Evolutionary conservation across 139 green algal species (phyloP).

Genomic region (Spirogloea muscicola): DNA sequence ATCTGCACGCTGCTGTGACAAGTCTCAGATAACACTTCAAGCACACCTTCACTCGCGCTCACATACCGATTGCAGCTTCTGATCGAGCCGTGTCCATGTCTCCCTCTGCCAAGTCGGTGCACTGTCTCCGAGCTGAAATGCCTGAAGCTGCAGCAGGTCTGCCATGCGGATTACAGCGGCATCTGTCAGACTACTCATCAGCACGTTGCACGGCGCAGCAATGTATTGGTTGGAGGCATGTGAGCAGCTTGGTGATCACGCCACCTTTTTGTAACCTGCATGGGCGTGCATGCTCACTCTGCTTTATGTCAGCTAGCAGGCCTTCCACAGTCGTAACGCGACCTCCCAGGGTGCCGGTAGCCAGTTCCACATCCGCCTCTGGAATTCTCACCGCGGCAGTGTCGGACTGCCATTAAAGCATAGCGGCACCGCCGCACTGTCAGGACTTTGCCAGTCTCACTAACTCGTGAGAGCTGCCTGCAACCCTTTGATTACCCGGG

Average conservation of each 20-base stretch:
- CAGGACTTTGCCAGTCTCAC: too few relatives aligned
- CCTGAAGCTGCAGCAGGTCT: slow-evolving; percentile 36
- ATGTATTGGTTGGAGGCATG: background rate
- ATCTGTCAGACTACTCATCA: background rate
- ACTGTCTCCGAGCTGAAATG: slow-evolving; percentile 58
- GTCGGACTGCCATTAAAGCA: slow-evolving; percentile 45
- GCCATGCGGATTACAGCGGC: background rate
- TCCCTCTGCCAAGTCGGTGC: slow-evolving; percentile 14
- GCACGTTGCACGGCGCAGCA: background rate
- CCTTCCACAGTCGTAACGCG: slow-evolving; percentile 64
- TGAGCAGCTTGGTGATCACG: background rate
- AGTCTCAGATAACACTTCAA: background rate
- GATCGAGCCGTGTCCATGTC: slow-evolving; percentile 6
- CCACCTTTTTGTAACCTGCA: background rate
- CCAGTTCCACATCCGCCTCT: slow-evolving; percentile 61
- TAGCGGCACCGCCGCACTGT: too few relatives aligned
- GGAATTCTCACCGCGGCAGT: slow-evolving; percentile 54
- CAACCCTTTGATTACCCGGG: too few relatives aligned
- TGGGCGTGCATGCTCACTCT: slow-evolving; percentile 9
- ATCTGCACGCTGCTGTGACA: background rate
- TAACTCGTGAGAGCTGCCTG: too few relatives aligned
- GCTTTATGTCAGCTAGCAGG: slow-evolving; percentile 46
- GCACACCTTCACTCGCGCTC: background rate
- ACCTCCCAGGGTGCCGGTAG: slow-evolving; percentile 55
- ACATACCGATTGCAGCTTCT: slow-evolving; percentile 13